Base-by-base conservation (phyloP, 768 basidiomycete genomes). In the Auricularia auricula-judae region DNA sequence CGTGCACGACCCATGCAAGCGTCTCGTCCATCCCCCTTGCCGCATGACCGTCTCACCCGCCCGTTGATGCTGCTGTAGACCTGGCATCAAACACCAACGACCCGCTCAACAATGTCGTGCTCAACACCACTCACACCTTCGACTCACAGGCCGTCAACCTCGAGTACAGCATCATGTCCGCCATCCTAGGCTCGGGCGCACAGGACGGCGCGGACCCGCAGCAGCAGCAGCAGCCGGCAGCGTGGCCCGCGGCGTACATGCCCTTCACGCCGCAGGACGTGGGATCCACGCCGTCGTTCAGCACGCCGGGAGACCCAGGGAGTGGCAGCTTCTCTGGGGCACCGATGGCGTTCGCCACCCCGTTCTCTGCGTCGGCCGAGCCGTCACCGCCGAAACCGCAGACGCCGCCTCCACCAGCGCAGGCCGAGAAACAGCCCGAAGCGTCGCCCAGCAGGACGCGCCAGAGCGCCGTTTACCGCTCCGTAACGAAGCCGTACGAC, bases 151-250 rank as follows among this genome's bases (percentile, higher is more conserved):
- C 91, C 8, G 93, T 93, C 29, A 94, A 94, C 72, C 80, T 93
- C 66, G 96, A 98, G 72, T 98, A 97, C 75, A 92, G 92, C 60
- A 96, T 97, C 68, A 84, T 98, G 4, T 92, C 91, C 59, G 85
- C 89, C 29, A 95, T 98, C 72, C 82, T 98, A 61, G 93, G 91
- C 44, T 29, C 56, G 3, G 29, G 14, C 23, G 29, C 56, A 8
- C 56, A 59, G 29, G 56, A 29, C 18, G 8, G 4, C 8, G 16
- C 21, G 8, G 23, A 14, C 11, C 56, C 1, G 23, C 56, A 59
- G 23, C 21, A 34, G 21, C 56, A 29, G 8, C 11, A 10, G 18
- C 16, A 5, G 47, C 14, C 21, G 10, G 5, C 18, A 8, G 16
- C 18, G 18, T 8, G 5, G 18, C 11, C 18, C 5, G 47, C 47